Base-by-base conservation (phyloP, 441 rosid species). In the Erodium texanum region DNA sequence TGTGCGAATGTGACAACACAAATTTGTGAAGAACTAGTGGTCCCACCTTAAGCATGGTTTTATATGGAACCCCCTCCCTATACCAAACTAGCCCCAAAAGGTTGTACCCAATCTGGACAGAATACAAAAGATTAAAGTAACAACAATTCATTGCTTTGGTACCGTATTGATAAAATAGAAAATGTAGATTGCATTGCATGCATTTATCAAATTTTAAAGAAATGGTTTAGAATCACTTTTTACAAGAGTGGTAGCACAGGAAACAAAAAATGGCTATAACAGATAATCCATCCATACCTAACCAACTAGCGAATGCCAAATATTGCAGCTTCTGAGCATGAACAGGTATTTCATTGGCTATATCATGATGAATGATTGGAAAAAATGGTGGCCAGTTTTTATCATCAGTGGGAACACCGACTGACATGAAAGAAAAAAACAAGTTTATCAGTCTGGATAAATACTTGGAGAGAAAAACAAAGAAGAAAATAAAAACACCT, bases 361-460 rank as follows among this genome's bases (percentile, higher is more conserved):
- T 87, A 77, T 93, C 98, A 80, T 93, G 97, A 79, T 90, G 97
- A 61, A 93, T 93, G 34, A 93, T 87, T 56, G 98, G 98, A 71
- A 87, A 90, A 71, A 87, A 77, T 3, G 97, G 96, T 20, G 98
- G 98, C 97, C 98, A 93, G 76, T 89, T 93, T 79, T 82, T 89
- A 75, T 85, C 82, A 72, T 83, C 87, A n/a, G 69, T 62, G 23
- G 85, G 77, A 52, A 84, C 82, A 7, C 96, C 94, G 78, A 87
- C 98, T 90, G 90, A 69, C 67, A 73, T 38, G 68, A 73, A 66
- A 66, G 34, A 24, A 77, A 69, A 23, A 43, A 6, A 7, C 3
- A 38, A 34, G 9, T 23, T n/a, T 61, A 73, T 54, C 22, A 54
- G 61, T 54, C 22, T 54, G 22, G 22, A 54, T 23, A 5, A 16